These are phyloP conservation scores for Colletotrichum sp. DNA, from an alignment of 2,329 filamentous ascomycete genomes.

Conservation along the genomic window DNA sequence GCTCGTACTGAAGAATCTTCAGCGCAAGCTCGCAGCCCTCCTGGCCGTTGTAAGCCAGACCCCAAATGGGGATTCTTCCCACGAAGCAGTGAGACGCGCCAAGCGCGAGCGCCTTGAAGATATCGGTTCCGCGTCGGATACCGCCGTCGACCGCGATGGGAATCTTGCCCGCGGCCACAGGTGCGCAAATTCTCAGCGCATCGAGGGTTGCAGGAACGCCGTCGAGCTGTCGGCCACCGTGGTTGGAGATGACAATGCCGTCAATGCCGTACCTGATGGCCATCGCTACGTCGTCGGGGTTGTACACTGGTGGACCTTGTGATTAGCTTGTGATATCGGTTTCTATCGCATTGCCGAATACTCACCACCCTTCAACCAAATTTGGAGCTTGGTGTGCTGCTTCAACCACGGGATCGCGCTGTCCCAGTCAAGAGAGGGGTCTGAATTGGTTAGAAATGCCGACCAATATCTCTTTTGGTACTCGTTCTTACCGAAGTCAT, in stretches of 20 bases:
- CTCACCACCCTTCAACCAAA: slow-evolving; percentile 36
- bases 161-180: slow-evolving; percentile 15
- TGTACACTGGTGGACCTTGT: slow-evolving; percentile 27
- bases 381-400: slow-evolving; percentile 49
- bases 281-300: slow-evolving; percentile 43
- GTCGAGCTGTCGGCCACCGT: slow-evolving; percentile 65
- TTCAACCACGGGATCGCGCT: slow-evolving; percentile 53
- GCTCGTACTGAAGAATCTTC: slow-evolving; percentile 42
- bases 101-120: slow-evolving; percentile 59
- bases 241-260: slow-evolving; percentile 73
- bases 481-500: neutral
- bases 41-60: slow-evolving; percentile 29
- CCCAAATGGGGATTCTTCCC: slow-evolving; percentile 7
- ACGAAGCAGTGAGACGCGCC: slow-evolving; percentile 39
- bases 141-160: slow-evolving; percentile 65
- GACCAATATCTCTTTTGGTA: accelerated
- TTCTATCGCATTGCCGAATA: slow-evolving; percentile 33
- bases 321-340: neutral
- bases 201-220: slow-evolving; percentile 34
- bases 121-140: slow-evolving; percentile 57
- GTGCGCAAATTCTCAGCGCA: slow-evolving; percentile 56
- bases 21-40: slow-evolving; percentile 45
- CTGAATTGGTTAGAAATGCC: neutral
- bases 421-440: slow-evolving; percentile 42
- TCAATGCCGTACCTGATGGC: slow-evolving; percentile 56